Evolutionary conservation across 148 eudicot species (phyloP), one percentile per base, ranked within the genome.

Genomic region (Chenopodium berlandieri): DNA sequence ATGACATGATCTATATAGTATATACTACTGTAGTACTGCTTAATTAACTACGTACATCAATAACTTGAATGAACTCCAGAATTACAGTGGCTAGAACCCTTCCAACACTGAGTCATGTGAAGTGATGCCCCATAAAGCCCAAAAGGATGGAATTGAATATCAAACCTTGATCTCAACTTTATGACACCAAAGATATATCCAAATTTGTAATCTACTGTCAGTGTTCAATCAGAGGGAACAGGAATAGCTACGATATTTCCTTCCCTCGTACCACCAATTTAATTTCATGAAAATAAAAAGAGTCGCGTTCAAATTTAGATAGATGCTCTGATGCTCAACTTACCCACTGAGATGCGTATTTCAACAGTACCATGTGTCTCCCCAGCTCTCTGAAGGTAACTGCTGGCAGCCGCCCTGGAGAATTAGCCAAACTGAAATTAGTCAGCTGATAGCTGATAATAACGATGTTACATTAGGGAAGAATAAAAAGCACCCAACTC

Each of bases 321-420:
- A 23, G 8, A 50, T 56, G 16, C 44, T 5, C 44, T 37, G 56
- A 10, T 58, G 62, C 54, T 40, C 78, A 77, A 72, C 91, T 88
- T 87, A 94, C 99, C 98, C 37, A 96, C 83, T 68, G 93, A 92
- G 37, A 94, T 88, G 78, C 85, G 85, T 81, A 96, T 96, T 71
- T 89, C 81, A 79, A 96, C 98, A 11, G 99, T 96, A 50, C 99
- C 98, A 81, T 96, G 98, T 22, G 68, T 83, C 69, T 94, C 95
- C 32, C 98, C 98, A 58, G 93, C 91, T 76, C 82, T 84, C 85
- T 81, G 83, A 62, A 96, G 92, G 83, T 96, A 96, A 56, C 80
- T 87, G 86, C 98, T 94, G 67, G 98, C 99, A 32, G 83, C 86
- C 60, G 52, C 85, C 89, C 99, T 96, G 93, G 70, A 83, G 80